A percentile compares a stretch with the other conserved stretches of the same genome.
Conservation (phyloP, 306 rosid species). For the apple (Malus domestica) region DNA sequence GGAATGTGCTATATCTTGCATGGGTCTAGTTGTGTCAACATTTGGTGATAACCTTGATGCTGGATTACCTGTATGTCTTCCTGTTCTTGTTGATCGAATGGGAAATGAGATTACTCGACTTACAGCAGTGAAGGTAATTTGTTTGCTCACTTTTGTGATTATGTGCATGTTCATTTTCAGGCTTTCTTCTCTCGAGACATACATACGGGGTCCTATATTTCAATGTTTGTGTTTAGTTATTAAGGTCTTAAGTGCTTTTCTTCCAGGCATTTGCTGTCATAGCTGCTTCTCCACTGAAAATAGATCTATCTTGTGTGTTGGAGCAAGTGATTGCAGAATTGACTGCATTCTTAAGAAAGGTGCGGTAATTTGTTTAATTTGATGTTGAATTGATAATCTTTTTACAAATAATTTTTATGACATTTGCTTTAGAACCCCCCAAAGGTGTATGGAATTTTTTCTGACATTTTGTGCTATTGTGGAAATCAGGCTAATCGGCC, state of each 20-base stretch:
- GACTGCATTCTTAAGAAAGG: conserved; percentile 95
- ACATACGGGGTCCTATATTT: background rate
- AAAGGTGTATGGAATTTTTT: background rate
- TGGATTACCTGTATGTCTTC: conserved; percentile 86
- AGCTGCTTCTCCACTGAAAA: conserved; percentile 78
- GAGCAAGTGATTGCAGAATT: conserved; percentile 86
- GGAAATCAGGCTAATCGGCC: conserved; percentile 89
- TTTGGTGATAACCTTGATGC: conserved; percentile 83
- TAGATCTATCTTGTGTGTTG: conserved; percentile 86
- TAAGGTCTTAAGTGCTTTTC: conserved; percentile 12
- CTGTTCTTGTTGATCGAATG: conserved; percentile 98
- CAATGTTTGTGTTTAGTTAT: background rate
- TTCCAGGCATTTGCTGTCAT: conserved; percentile 94
- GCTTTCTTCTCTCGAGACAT: background rate
- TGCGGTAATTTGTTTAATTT: conserved; percentile 23
- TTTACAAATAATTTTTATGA: background rate
- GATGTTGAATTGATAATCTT: background rate
- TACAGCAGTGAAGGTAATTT: conserved; percentile 91
- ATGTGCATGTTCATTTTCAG: background rate
- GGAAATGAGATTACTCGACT: conserved; percentile 98
- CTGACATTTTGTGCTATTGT: conserved; percentile 44
- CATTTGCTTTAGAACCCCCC: background rate
- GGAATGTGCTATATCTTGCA: conserved; percentile 97
- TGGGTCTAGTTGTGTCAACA: conserved; percentile 95
- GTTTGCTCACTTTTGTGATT: conserved; percentile 4